Evolutionary conservation across 768 basidiomycete species (phyloP).

Genomic region (Punctularia strigosozonata): DNA sequence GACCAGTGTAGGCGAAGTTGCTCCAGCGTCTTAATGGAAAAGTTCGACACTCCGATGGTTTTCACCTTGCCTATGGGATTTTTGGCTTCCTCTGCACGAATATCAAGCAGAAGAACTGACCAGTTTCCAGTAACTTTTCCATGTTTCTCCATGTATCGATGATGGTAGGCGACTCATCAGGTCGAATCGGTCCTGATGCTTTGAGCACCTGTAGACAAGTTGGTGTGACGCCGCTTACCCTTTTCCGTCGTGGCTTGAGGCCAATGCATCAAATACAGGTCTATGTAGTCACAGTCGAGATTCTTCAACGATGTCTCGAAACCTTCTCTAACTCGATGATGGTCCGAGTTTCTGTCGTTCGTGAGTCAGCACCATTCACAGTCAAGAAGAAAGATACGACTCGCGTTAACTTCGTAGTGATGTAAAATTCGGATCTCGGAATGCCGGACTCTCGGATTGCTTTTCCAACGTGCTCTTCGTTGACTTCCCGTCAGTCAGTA

Average conservation of each 20-base stretch:
- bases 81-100: background rate
- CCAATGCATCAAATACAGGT: constrained; percentile 28
- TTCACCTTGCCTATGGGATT: constrained; percentile 17
- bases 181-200: constrained; percentile 5
- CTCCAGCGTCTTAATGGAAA: constrained; percentile 21
- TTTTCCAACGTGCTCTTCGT: constrained; percentile 13
- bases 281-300: constrained; percentile 24
- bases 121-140: constrained; percentile 20
- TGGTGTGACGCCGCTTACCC: constrained; percentile 2
- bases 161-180: constrained; percentile 14
- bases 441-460: constrained; percentile 11
- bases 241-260: constrained; percentile 14
- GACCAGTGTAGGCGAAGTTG: constrained; percentile 31
- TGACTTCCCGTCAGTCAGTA: constrained; percentile 6
- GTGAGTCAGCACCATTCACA: background rate
- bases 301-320: constrained; percentile 18
- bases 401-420: constrained; percentile 15
- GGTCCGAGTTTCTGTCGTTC: constrained; percentile 7
- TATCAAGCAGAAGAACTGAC: constrained; percentile 5
- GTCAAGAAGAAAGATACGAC: background rate
- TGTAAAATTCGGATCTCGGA: constrained; percentile 12
- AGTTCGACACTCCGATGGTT: constrained; percentile 30
- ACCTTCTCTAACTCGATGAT: constrained; percentile 16
- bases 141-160: constrained; percentile 24
- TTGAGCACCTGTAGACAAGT: background rate